Base-by-base conservation (phyloP, 225 moss, liverwort and hornwort genomes). In the Asterella californica region DNA sequence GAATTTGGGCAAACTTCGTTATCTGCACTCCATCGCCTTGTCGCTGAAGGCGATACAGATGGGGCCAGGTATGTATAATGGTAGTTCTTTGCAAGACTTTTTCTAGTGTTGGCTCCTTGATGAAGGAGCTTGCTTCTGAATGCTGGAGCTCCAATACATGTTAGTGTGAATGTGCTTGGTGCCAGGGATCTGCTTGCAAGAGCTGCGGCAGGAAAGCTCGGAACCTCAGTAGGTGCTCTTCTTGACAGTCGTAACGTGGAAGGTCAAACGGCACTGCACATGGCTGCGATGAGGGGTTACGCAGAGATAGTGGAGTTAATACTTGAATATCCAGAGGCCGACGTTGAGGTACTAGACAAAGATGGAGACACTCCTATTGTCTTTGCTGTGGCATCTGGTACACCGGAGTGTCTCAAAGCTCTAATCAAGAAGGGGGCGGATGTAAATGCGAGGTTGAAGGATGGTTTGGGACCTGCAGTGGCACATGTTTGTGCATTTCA, bases 401-500 rank as follows among this genome's bases (percentile, higher is more conserved):
- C 88, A 17, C 88, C 88, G 4, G 83, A 83, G 55, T 88, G 85
- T 79, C 69, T 85, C 50, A 85, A 82, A 62, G 81, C 81, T 70
- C 81, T 88, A n/a, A 85, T 88, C 25, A 85, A 83, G 71, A 83
- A 83, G 76, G 83, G 85, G 33, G 88, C 88, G 30, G 83, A 88
- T 79, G 88, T 88, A 6, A 88, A 88, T 79, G 88, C 88, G 71
- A 83, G 85, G 81, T 77, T 88, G n/a, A 88, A 88, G 79, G 88
- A 85, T 72, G 85, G 88, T 32, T 36, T 88, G 74, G 88, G 88
- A 46, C 88, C 88, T 80, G 85, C 88, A 54, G 85, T 88, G 73
- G 85, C 88, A 37, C 88, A 88, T 81, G 88, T 88, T 55, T 88
- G 88, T 85, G 88, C 88, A 61, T 88, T 88, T 79, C 88, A 88